Evolutionary conservation across 148 eudicot species (phyloP), one percentile per base, ranked within the genome.

Genomic region (Fallopia convolvulus): DNA sequence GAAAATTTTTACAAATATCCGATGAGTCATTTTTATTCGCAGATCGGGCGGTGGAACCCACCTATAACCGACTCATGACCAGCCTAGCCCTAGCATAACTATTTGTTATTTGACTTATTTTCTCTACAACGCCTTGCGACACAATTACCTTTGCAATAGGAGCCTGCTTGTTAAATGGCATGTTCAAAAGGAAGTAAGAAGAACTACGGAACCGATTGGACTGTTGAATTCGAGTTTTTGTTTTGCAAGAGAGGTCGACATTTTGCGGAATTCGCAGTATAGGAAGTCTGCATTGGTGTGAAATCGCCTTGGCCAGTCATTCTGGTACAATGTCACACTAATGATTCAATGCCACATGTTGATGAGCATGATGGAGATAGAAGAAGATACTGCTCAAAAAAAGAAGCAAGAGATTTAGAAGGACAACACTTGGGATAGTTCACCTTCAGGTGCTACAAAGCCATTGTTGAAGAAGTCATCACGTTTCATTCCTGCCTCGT

Each of bases 401-500:
- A 87, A 87, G 89, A 84, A 87, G 74, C 83, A 75, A 58, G 99
- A 92, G 77, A 75, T 55, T 41, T 90, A 81, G 80, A 92, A 90
- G 82, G 99, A 95, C 70, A 80, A 79, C 75, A 71, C 78, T 14
- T 87, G 84, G 72, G 98, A 94, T 58, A 82, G 82, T 85, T 87
- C 92, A 72, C 86, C 90, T n/a, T 76, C 82, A 42, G 87, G 55
- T 83, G 61, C 90, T 63, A 89, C 97, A 55, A 95, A 95, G 84
- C 82, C 91, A 76, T 83, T 86, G 74, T 50, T 90, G 80, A 92
- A 90, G 76, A 95, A 92, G 80, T 95, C 99, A 12, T 95, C 99
- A 56, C 94, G 99, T 70, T 95, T 95, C 87, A 91, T 92, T 85
- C 84, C 99, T 81, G 99, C 99, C 55, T 95, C 99, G 50, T 95